Evolutionary conservation across 2,329 filamentous ascomycete species (phyloP).

Genomic region (Beauveria varroae): DNA sequence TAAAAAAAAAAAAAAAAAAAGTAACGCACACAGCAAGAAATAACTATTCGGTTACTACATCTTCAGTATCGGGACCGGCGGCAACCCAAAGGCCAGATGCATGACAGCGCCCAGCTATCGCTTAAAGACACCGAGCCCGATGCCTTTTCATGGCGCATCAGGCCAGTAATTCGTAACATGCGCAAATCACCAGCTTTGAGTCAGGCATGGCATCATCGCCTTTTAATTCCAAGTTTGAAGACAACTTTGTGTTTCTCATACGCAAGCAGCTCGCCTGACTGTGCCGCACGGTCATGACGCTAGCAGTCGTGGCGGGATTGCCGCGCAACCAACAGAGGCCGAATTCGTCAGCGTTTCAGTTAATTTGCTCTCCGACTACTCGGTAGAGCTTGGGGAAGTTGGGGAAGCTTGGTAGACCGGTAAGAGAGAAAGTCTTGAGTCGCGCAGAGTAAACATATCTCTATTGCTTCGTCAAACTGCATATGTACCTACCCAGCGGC

Average conservation of each 20-base stretch:
- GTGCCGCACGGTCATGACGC: slow-evolving; percentile 1
- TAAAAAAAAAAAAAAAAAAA: no score
- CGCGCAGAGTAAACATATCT: neutral
- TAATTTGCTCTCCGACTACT: neutral
- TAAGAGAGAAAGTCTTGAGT: neutral
- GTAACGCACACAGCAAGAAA: no score
- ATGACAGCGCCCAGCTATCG: neutral
- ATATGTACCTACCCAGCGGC: neutral
- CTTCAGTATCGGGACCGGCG: neutral
- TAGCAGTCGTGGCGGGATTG: neutral
- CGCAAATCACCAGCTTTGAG: neutral
- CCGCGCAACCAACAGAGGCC: neutral
- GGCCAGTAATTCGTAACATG: neutral
- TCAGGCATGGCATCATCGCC: neutral
- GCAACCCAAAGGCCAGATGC: neutral
- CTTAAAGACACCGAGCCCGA: neutral
- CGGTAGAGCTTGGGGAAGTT: neutral
- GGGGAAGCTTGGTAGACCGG: neutral
- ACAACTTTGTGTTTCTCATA: neutral
- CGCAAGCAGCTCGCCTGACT: neutral
- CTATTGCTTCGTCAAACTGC: neutral
- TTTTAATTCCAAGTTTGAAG: neutral
- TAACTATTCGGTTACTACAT: neutral
- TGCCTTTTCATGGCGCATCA: no score
- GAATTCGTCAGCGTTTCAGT: slow-evolving; percentile 1